Evolutionary conservation across 805 yeast species (phyloP).

Genomic region (Pichia heedii): DNA sequence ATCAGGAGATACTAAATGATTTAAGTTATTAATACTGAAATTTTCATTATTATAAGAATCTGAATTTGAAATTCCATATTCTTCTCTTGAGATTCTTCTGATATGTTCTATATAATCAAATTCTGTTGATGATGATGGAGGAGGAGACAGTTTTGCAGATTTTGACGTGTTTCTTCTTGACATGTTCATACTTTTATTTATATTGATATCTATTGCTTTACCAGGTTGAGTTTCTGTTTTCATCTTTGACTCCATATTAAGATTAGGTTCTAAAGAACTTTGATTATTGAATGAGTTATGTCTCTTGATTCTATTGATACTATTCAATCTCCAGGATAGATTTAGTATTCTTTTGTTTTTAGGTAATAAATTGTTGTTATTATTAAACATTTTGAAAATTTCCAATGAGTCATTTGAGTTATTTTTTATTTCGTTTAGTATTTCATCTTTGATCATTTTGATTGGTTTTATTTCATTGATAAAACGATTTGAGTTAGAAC

Average conservation of each 20-base stretch:
- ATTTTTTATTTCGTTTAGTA: constrained; percentile 20
- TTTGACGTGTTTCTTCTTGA: neutral
- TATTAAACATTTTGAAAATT: constrained; percentile 30
- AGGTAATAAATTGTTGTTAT: constrained; percentile 26
- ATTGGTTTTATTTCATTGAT: constrained; percentile 9
- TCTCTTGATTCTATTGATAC: constrained; percentile 22
- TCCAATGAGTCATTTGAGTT: constrained; percentile 24
- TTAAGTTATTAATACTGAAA: neutral
- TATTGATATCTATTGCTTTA: neutral
- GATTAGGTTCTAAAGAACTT: no score
- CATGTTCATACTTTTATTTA: constrained; percentile 1
- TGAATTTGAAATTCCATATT: constrained; percentile 18
- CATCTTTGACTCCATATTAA: neutral
- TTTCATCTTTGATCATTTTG: constrained; percentile 20
- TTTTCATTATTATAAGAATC: neutral
- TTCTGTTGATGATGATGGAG: constrained; percentile 6
- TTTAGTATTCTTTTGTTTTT: constrained; percentile 28
- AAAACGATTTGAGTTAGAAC: neutral
- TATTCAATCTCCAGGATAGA: constrained; percentile 29
- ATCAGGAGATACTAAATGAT: no score
- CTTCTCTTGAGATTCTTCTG: constrained; percentile 28
- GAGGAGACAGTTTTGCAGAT: neutral
- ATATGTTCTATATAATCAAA: constrained; percentile 32
- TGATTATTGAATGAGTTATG: no score
- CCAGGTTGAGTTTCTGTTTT: no score